A percentile compares a stretch with the other conserved stretches of the same genome.
phyloP scores from a whole-genome alignment of 2,329 filamentous ascomycete genomes.

The Fusarium siculi region DNA sequence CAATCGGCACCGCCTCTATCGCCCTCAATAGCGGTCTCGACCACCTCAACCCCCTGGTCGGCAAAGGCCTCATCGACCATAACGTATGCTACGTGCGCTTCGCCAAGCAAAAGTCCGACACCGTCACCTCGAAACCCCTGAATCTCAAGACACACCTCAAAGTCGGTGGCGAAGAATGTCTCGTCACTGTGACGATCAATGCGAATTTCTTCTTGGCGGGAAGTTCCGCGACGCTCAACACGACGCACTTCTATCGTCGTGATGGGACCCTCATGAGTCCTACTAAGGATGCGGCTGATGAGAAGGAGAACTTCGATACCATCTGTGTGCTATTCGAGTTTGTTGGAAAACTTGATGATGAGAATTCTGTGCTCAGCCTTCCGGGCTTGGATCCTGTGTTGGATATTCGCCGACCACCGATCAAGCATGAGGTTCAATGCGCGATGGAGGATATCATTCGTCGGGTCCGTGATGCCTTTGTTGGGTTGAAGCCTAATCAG shows the following conservation, averaged over 20 bases:
- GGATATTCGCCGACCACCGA: constrained; percentile 2
- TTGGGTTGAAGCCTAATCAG: background rate
- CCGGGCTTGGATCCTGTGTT: constrained; percentile 22
- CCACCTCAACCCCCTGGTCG: background rate
- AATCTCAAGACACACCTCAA: constrained; percentile 27
- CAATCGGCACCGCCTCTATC: constrained; percentile 32
- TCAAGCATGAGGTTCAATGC: constrained; percentile 12
- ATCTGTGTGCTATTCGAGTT: constrained; percentile 33
- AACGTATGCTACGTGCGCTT: constrained; percentile 31
- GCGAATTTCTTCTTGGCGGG: constrained; percentile 34
- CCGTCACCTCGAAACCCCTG: constrained; percentile 18
- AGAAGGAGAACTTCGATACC: constrained; percentile 25
- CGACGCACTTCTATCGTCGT: constrained; percentile 20
- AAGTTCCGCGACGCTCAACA: constrained; percentile 25
- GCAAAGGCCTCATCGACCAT: constrained; percentile 29
- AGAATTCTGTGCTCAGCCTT: constrained; percentile 18
- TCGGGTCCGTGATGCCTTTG: background rate
- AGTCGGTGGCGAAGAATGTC: constrained; percentile 5
- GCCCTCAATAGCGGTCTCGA: constrained; percentile 28
- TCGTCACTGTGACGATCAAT: constrained; percentile 31
- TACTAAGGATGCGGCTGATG: background rate
- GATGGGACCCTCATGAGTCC: constrained; percentile 14
- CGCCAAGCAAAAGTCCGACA: constrained; percentile 15
- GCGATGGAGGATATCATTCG: constrained; percentile 21
- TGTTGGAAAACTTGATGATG: background rate